Evolutionary conservation across 2,329 filamentous ascomycete genomes (phyloP).

Genomic region (Curvularia verruculosa): DNA sequence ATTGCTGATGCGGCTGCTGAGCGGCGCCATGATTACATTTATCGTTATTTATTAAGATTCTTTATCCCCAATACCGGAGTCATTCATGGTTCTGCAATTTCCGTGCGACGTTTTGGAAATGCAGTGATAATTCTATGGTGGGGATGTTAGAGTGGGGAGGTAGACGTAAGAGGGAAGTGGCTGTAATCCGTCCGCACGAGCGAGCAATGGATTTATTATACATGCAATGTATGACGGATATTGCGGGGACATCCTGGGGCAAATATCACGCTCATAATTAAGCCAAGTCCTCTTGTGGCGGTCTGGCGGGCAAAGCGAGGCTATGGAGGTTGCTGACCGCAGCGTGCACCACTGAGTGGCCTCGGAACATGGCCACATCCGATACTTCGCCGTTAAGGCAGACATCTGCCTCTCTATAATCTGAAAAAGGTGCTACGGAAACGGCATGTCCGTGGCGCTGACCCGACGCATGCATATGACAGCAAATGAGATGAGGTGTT

Average conservation of each 20-base stretch:
- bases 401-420: constrained; percentile 3
- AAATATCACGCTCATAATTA: constrained; percentile 9
- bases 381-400: constrained; percentile 4
- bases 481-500: constrained; percentile 14
- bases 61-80: background rate
- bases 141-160: background rate
- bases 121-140: background rate
- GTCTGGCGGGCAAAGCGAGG: constrained; percentile 24
- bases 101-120: background rate
- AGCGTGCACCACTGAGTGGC: constrained; percentile 22
- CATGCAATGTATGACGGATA: constrained; percentile 6
- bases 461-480: constrained; percentile 13
- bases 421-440: constrained; percentile 1
- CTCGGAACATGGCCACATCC: constrained; percentile 2
- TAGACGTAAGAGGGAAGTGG: background rate
- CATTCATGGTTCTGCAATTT: constrained; percentile 2
- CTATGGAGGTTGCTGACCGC: constrained; percentile 24
- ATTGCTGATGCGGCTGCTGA: constrained; percentile 15
- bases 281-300: constrained; percentile 16
- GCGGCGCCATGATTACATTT: constrained; percentile 32
- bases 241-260: constrained; percentile 6
- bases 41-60: background rate
- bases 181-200: constrained; percentile 2
- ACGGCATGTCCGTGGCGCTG: constrained; percentile 2
- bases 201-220: constrained; percentile 10